phyloP scores from a whole-genome alignment of 257 asterid species.

The Solanum rostratum region DNA sequence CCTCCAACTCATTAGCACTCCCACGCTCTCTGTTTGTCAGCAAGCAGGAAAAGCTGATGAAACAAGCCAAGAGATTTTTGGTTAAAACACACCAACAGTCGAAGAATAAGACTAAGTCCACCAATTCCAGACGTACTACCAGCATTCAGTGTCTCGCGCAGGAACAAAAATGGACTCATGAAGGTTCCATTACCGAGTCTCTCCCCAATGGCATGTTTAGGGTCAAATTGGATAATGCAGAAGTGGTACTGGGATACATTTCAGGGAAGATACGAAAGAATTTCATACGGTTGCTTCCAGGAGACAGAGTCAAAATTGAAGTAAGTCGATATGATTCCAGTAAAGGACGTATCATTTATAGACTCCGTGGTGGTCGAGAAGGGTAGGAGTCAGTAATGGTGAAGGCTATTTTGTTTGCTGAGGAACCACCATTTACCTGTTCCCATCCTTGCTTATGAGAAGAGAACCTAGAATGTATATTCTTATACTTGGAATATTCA shows the following conservation, averaged over 20 bases:
- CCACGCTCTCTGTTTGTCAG: neutral
- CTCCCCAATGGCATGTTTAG: conserved; percentile 21
- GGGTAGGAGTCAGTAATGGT: neutral
- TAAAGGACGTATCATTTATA: conserved; percentile 5
- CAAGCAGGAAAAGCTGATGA: neutral
- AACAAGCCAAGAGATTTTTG: neutral
- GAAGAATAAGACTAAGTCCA: neutral
- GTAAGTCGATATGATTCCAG: conserved; percentile 14
- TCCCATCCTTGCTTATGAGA: neutral
- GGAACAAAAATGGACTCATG: conserved; percentile 9
- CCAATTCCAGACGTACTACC: neutral
- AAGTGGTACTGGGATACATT: conserved; percentile 14
- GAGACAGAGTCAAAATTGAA: conserved; percentile 10
- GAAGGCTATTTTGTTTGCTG: neutral
- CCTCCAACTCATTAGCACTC: neutral
- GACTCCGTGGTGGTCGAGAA: conserved; percentile 10
- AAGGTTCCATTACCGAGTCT: conserved; percentile 12
- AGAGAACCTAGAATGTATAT: neutral
- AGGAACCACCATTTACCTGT: neutral
- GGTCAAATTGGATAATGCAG: conserved; percentile 11
- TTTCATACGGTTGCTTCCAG: conserved; percentile 9
- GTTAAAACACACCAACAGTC: neutral
- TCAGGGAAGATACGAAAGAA: conserved; percentile 14
- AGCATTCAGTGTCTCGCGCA: neutral
- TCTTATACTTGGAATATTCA: neutral